Base-by-base conservation (phyloP, 192 early-diverging fungal species). In the Lunasporangiospora selenospora region DNA sequence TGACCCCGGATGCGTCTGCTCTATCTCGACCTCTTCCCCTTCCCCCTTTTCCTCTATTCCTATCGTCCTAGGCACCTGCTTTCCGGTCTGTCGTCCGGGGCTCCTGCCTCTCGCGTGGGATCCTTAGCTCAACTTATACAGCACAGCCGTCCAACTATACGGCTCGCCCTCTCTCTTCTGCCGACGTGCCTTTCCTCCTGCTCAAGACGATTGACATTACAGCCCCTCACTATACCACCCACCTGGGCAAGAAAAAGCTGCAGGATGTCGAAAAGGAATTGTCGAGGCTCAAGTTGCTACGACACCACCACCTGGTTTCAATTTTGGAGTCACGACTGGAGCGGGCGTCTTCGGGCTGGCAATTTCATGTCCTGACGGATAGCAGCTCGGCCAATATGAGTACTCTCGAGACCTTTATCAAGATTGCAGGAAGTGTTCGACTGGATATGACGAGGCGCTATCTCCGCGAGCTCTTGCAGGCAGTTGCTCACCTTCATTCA, bases 381-480 rank as follows among this genome's bases (percentile, higher is more conserved):
- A 79, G 60, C 26, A 58, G 69, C 31, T 73, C 69, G 12, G 69
- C 60, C 16, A 73, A 73, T 30, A 73, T 73, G 69, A 78, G 84
- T 1, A 86, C 87, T 9, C 75, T 92, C 21, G 80, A 83, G 56
- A 83, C 87, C 49, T 75, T 89, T 39, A 71, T 92, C 9, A 82
- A 81, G 43, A 84, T 84, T 32, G 89, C 89, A 63, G 89, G 89
- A 2, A 53, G 83, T 6, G 62, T 89, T 13, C 83, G 82, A 6
- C 47, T 86, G 30, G 49, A 76, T 12, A 79, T 86, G 43, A 77
- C 85, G 1, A 70, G 86, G 39, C 80, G 78, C 24, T 92, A 92
- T 36, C 67, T 89, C 67, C 83, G 82, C 12, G 89, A 92, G 11
- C 79, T 92, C 0, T 63, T 92, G 16, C 77, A 83, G 57, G 83